phyloP scores from a whole-genome alignment of 768 basidiomycete species.

The Cystoderma amianthinum region DNA sequence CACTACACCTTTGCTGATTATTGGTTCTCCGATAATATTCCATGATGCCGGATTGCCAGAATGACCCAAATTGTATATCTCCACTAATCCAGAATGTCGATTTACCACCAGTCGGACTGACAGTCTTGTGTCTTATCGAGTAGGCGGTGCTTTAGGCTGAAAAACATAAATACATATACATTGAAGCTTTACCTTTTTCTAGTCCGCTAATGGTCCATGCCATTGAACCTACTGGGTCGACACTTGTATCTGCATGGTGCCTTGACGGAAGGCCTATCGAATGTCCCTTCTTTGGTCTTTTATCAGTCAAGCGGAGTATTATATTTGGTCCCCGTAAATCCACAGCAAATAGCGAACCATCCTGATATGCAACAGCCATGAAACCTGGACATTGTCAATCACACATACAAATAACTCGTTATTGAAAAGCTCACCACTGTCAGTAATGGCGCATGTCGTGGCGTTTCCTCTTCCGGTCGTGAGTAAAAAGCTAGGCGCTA shows the following conservation, averaged over 20 bases:
- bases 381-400: slow-evolving; percentile 73
- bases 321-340: slow-evolving; percentile 73
- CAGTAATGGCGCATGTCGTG: slow-evolving; percentile 55
- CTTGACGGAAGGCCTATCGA: slow-evolving; percentile 22
- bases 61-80: slow-evolving; percentile 47
- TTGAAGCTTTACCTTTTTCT: slow-evolving; percentile 40
- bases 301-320: slow-evolving; percentile 42
- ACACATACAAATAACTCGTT: too few relatives aligned
- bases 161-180: neutral
- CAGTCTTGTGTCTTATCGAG: slow-evolving; percentile 30
- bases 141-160: slow-evolving; percentile 2
- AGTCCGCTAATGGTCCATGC: slow-evolving; percentile 62
- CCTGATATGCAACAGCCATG: slow-evolving; percentile 61
- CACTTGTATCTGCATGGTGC: slow-evolving; percentile 25
- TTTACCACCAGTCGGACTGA: slow-evolving; percentile 58
- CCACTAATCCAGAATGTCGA: slow-evolving; percentile 48
- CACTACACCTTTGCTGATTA: slow-evolving; percentile 30
- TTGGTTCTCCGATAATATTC: slow-evolving; percentile 22
- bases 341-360: slow-evolving; percentile 53
- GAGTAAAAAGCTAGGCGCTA: slow-evolving; percentile 58
- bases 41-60: slow-evolving; percentile 27
- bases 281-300: slow-evolving; percentile 28
- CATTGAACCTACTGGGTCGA: slow-evolving; percentile 43
- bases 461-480: slow-evolving; percentile 38
- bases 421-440: slow-evolving; percentile 67